Percentiles rank a stretch among this genome's conserved stretches.
phyloP scores from a whole-genome alignment of 192 early-diverging fungal genomes.

The Coemansia sp. region DNA sequence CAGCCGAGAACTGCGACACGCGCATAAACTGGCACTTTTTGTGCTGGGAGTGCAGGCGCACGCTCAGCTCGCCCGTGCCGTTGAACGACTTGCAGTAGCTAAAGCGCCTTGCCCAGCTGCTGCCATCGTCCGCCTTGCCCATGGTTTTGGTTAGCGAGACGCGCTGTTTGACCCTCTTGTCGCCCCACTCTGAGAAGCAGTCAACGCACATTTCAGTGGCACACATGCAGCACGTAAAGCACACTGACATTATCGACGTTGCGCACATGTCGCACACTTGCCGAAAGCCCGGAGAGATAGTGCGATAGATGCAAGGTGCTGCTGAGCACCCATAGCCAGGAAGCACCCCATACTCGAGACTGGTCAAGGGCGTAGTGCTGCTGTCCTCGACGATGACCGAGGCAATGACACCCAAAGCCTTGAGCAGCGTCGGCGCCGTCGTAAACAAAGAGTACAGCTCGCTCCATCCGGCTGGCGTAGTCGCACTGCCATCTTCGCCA shows the following conservation, averaged over 20 bases:
- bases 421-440: conserved; percentile 14
- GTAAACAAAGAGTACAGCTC: conserved; percentile 19
- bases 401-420: not conserved
- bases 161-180: not conserved
- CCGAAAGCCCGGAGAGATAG: conserved; percentile 16
- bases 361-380: not conserved
- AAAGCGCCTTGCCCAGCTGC: not conserved
- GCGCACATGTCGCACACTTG: conserved; percentile 60
- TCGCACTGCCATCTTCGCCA: not conserved
- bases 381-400: not conserved
- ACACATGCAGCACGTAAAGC: conserved; percentile 48
- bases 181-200: conserved; percentile 48
- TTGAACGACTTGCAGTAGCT: not conserved
- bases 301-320: conserved; percentile 22
- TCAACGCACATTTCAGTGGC: conserved; percentile 48
- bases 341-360: conserved; percentile 20
- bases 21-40: conserved; percentile 32
- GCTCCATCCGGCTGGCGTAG: conserved; percentile 1
- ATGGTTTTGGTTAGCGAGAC: not conserved
- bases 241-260: conserved; percentile 53
- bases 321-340: conserved; percentile 30
- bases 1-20: conserved; percentile 9
- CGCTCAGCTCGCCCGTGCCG: not conserved
- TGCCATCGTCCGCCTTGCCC: not conserved
- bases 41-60: conserved; percentile 6